Conservation (phyloP, 805 yeast genomes). For the Kodamaea kakaduensis region DNA sequence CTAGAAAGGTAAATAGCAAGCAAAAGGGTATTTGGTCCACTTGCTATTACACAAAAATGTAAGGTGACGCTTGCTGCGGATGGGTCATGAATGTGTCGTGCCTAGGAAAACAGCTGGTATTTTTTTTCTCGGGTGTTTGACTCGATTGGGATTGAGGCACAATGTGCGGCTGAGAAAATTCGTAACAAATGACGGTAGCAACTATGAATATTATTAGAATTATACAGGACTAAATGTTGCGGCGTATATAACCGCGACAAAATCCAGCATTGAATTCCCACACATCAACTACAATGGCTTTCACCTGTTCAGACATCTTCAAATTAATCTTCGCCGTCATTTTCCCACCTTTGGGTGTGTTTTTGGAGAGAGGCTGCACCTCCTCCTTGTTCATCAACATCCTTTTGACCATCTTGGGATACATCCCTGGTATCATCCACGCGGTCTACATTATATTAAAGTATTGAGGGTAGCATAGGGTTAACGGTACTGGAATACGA, state of each 20-base stretch:
- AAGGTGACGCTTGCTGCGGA: neutral
- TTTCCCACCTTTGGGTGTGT: slow-evolving; percentile 62
- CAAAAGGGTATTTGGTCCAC: no score
- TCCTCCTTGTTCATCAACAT: slow-evolving; percentile 48
- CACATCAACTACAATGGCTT: slow-evolving; percentile 36
- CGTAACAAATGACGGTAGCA: slow-evolving; percentile 1
- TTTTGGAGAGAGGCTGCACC: slow-evolving; percentile 55
- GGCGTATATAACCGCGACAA: neutral
- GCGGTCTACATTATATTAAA: slow-evolving; percentile 53
- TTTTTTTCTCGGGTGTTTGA: no score
- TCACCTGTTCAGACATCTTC: slow-evolving; percentile 50
- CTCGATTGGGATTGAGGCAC: no score
- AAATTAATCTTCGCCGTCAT: slow-evolving; percentile 50
- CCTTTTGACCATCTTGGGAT: slow-evolving; percentile 66
- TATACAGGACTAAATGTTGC: neutral
- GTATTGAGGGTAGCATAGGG: slow-evolving; percentile 15
- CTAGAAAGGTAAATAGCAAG: no score
- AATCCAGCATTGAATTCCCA: neutral
- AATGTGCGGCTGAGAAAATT: neutral
- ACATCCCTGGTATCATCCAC: slow-evolving; percentile 70
- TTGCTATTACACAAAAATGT: no score
- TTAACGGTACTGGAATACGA: no score
- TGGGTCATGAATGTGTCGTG: no score
- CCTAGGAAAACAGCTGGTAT: no score
- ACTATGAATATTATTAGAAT: neutral